Base-by-base conservation (phyloP, 2,329 filamentous ascomycete species). In the Paracamarosporium sp. region DNA sequence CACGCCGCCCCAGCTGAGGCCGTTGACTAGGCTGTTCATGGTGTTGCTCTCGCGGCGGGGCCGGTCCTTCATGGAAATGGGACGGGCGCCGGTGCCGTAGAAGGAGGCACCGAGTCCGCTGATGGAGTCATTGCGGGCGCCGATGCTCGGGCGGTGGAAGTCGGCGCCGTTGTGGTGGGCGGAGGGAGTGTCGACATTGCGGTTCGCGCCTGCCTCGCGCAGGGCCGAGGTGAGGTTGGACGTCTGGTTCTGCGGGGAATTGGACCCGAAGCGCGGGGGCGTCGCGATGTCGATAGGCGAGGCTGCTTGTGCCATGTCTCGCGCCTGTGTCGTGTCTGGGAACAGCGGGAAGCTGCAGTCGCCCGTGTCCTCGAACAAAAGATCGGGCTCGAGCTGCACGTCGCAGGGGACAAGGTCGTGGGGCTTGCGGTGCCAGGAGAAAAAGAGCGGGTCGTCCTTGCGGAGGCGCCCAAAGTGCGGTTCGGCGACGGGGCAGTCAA, bases 1-100 rank as follows among this genome's bases (percentile, higher is more conserved):
- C 59, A 97, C 88, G 64, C 93, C 94, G 73, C 94, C 94, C 93
- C 94, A 99, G 79, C 93, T 97, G 89, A 97, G 93, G 69, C 94
- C 93, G 63, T 88, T 90, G 50, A 85, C 81, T 59, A 88, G 78
- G 72, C 86, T 88, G 65, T 86, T 84, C 60, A 86, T 84, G 55
- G 85, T 84, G 61, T 84, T 79, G 74, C 85, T 86, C 74, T 88
- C 84, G 64, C 86, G 78, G 61, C 86, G 79, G 50, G 79, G 79
- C 56, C 81, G 81, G 60, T 85, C 83, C 63, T 80, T 79, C 72
- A 87, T 81, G n/a, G 85, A 85, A 62, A 89, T 89, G 38, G 86
- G 85, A 63, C 83, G 83, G 25, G 84, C 83, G 41, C 84, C 85
- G 61, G 81, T 83, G 62, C 82, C 83, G 76, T 84, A 86, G 67